A percentile compares a stretch with the other conserved stretches of the same genome.
Evolutionary conservation across 2,329 filamentous ascomycete species (phyloP).

Genomic region (Xylariaceae sp.): DNA sequence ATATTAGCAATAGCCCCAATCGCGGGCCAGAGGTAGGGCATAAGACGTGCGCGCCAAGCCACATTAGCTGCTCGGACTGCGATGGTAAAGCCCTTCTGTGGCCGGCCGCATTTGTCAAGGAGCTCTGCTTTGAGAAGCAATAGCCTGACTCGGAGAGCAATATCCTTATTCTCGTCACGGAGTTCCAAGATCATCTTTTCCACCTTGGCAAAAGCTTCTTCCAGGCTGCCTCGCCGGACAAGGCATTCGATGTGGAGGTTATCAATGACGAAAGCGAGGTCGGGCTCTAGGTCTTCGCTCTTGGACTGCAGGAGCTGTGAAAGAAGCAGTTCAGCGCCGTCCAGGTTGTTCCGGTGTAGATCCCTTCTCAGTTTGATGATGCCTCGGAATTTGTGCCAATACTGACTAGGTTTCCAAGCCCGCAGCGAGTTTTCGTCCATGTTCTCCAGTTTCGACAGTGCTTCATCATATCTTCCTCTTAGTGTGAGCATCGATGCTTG

Average conservation of each 20-base stretch:
- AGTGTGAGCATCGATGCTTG: slow-evolving; percentile 63
- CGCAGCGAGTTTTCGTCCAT: slow-evolving; percentile 60
- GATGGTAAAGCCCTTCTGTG: slow-evolving; percentile 72
- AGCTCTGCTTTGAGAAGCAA: slow-evolving; percentile 70
- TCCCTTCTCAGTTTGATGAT: slow-evolving; percentile 62
- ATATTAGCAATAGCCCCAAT: slow-evolving; percentile 64
- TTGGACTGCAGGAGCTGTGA: slow-evolving; percentile 49
- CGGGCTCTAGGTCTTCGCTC: slow-evolving; percentile 46
- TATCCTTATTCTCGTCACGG: slow-evolving; percentile 43
- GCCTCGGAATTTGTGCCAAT: slow-evolving; percentile 63
- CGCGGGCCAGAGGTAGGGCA: slow-evolving; percentile 69
- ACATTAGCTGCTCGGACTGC: slow-evolving; percentile 71
- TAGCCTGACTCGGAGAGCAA: slow-evolving; percentile 65
- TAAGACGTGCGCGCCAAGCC: slow-evolving; percentile 64
- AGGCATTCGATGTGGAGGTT: slow-evolving; percentile 49
- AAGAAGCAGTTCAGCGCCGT: slow-evolving; percentile 47
- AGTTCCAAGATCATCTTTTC: slow-evolving; percentile 39
- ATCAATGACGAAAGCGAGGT: slow-evolving; percentile 48
- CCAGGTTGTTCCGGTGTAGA: slow-evolving; percentile 51
- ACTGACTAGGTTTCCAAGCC: slow-evolving; percentile 74
- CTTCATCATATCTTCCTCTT: slow-evolving; percentile 67
- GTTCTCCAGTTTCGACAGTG: slow-evolving; percentile 54
- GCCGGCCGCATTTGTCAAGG: slow-evolving; percentile 62
- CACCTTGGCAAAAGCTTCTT: slow-evolving; percentile 44
- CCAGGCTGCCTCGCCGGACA: slow-evolving; percentile 42